Conservation (phyloP, 352 stramenopile species). For the Phytophthora nicotianae region DNA sequence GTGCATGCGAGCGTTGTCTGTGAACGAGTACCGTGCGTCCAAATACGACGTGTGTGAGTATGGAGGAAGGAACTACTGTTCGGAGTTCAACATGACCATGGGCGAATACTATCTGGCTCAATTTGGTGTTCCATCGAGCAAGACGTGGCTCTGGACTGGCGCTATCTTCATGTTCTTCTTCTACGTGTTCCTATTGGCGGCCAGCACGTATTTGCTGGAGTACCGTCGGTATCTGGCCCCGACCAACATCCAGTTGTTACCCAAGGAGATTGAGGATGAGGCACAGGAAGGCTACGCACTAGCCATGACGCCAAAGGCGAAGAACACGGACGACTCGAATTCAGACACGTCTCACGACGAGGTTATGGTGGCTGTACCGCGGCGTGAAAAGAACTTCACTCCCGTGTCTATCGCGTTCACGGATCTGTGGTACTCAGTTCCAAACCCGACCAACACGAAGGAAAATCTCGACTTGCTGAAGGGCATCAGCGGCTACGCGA, state of each 20-base stretch:
- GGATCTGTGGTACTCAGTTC: conserved; percentile 42
- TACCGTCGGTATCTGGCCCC: conserved; percentile 27
- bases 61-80: conserved; percentile 44
- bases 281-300: conserved; percentile 9
- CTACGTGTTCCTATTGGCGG: conserved; percentile 40
- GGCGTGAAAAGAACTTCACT: conserved; percentile 21
- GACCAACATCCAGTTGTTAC: conserved; percentile 8
- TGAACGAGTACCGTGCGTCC: conserved; percentile 49
- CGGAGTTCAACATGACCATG: conserved; percentile 33
- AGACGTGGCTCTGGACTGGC: conserved; percentile 43
- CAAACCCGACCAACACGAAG: conserved; percentile 33
- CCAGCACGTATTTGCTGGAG: conserved; percentile 39
- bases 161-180: conserved; percentile 35
- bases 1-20: conserved; percentile 45
- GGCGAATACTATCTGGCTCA: conserved; percentile 41
- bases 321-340: conserved; percentile 6
- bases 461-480: conserved; percentile 40
- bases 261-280: conserved; percentile 12
- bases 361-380: conserved; percentile 17
- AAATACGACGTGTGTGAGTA: conserved; percentile 40
- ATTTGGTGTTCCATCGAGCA: conserved; percentile 49
- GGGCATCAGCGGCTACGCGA: conserved; percentile 45
- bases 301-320: conserved; percentile 5
- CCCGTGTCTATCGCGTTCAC: conserved; percentile 39
- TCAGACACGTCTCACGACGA: conserved; percentile 17